Base-by-base conservation (phyloP, 257 asterid species). In the Thymus mandschuricus region DNA sequence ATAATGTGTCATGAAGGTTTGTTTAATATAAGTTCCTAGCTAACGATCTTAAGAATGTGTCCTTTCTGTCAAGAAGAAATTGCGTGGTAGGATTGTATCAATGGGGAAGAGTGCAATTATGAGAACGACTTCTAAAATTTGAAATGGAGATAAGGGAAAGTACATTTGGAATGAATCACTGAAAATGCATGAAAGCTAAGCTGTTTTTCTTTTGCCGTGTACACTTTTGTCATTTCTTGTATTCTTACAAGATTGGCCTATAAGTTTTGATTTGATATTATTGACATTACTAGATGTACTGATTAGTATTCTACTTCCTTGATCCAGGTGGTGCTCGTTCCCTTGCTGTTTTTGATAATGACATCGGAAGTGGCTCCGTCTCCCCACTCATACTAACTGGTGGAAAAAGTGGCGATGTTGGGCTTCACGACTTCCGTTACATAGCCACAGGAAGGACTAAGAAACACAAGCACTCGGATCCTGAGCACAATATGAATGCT, bases 1-100 rank as follows among this genome's bases (percentile, higher is more conserved):
- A 95, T 95, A 71, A 95, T 95, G 98, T 95, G 99, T 79, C 99
- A 95, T 66, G 98, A 95, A 95, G 99, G 98, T 94, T 45, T 77
- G 79, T 72, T 70, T 76, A 80, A 64, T 75, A 8, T 13, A 48
- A 52, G 65, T 63, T 73, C 72, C 31, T 69, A 50, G 58, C 67
- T 27, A 73, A 60, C 74, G 52, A 9, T 68, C 70, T 66, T n/a
- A 2, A 46, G 15, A 3, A 68, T 40, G 58, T 57, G n/a, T n/a
- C 51, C 31, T 60, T 77, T 59, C 65, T 45, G 13, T 49, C 28
- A 7, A 49, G 28, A 49, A 49, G 55, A 49, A 12, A 13, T 52
- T 21, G 33, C 15, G 31, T 6, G 57, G 10, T n/a, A 51, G 57
- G 56, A 51, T n/a, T 49, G 13, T 15, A 46, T 11, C 52, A 46